Base-by-base conservation (phyloP, 805 yeast genomes). In the Nakazawaea populi region DNA sequence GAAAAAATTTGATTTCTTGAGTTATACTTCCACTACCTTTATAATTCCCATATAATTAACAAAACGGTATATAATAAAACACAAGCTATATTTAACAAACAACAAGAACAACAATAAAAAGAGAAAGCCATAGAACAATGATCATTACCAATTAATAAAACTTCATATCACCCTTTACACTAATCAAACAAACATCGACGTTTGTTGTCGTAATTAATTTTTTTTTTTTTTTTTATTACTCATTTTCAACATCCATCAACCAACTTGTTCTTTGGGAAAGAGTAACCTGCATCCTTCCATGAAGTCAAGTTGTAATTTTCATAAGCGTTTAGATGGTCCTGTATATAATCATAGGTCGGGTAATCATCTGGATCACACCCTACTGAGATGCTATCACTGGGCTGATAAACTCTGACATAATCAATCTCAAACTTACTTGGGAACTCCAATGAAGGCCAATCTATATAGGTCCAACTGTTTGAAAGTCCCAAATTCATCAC, bases 331-430 rank as follows among this genome's bases (percentile, higher is more conserved):
- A 44, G 18, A 58, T 77, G 82, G 27, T 46, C 44, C 29, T 67
- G 59, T 45, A 77, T 77, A 60, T 77, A 77, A 51, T 72, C 72
- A 37, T 58, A 48, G 0, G 81, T 77, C 43, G 82, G 81, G 55
- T 61, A 67, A 52, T 65, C 76, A 1, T 52, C 63, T 1, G 82
- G 82, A 58, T 77, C 80, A 62, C 82, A 77, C 1, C 77, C 70
- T 12, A 75, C 45, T 52, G 65, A 66, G 40, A 66, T 61, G 27
- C 54, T 53, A 53, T 70, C 75, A 38, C 60, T 58, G 4, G 81
- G 82, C 60, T 77, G 82, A 59, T 77, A 77, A 6, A 76, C 48
- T 42, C 82, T 63, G 31, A 76, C 79, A 52, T 71, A 74, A 53
- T 76, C 80, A 34, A 76, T 60, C 48, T 67, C 66, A 66, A 76